Evolutionary conservation across 2,329 filamentous ascomycete genomes (phyloP), one percentile per base, ranked within the genome.

Genomic region (Fusarium oxysporum): DNA sequence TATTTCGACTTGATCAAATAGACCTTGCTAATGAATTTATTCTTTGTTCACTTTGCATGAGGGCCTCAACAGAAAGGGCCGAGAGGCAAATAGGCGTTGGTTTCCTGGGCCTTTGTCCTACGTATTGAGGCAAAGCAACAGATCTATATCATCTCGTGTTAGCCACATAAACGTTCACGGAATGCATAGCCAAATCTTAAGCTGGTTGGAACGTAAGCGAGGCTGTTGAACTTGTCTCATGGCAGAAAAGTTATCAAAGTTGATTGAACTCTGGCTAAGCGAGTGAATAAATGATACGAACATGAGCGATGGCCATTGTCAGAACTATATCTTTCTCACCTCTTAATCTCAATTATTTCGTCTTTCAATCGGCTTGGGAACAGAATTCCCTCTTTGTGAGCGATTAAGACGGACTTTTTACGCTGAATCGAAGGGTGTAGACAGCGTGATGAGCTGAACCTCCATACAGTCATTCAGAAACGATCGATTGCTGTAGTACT

Each of bases 351-450:
- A 3, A n/a, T 16, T 4, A 1, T n/a, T 8, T 16, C 25, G 9
- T 30, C 2, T n/a, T 1, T 16, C 1, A 16, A 8, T 2, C 9
- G 2, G 4, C 25, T 6, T 30, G 3, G 4, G 6, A n/a, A 12
- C 0, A 12, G 6, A 16, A 13, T 5, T 32, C 3, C 13, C 32
- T 13, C 32, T 25, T 25, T 25, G 25, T 25, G 25, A 25, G 25
- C 32, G 19, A 11, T 5, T 4, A 6, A n/a, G 13, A 5, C 3
- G 7, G 3, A 12, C 4, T 1, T 30, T 16, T 10, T 3, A 10
- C 28, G 6, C 9, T 48, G 19, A 48, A 48, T 48, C 9, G 0
- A 16, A n/a, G 6, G 19, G 9, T 11, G 8, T 11, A 48, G 13
- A 21, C 19, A n/a, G 9, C 8, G 45, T n/a, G 13, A 48, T 30